Conservation (phyloP, 345 rosid species). For the Salix brachista region DNA sequence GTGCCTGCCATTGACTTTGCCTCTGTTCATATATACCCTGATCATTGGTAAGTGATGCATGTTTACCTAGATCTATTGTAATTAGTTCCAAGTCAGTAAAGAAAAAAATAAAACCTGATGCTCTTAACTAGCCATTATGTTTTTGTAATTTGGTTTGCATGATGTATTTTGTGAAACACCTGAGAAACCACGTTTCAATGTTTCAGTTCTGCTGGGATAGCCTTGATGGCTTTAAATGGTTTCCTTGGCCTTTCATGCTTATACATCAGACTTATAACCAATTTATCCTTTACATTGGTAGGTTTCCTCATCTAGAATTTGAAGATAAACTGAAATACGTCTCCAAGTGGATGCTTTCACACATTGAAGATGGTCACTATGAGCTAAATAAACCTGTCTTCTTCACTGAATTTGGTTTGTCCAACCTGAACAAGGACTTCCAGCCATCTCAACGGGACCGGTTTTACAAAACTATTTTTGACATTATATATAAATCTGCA, state of each 20-base stretch:
- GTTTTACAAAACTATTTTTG: slow-evolving; percentile 52
- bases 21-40: slow-evolving; percentile 92
- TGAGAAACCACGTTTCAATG: too few relatives aligned
- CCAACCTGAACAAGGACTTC: slow-evolving; percentile 68
- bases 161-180: too few relatives aligned
- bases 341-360: slow-evolving; percentile 81
- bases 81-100: not conserved
- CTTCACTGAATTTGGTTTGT: slow-evolving; percentile 82
- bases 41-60: slow-evolving; percentile 63
- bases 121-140: not conserved
- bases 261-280: not conserved
- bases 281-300: slow-evolving; percentile 22
- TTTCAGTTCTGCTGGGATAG: not conserved
- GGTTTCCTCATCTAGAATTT: slow-evolving; percentile 62
- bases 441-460: slow-evolving; percentile 52
- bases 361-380: slow-evolving; percentile 80
- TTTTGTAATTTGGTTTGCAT: too few relatives aligned
- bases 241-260: not conserved
- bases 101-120: too few relatives aligned
- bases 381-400: slow-evolving; percentile 75
- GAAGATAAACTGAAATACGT: slow-evolving; percentile 61
- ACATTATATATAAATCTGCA: slow-evolving; percentile 61
- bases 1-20: slow-evolving; percentile 62
- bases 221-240: not conserved
- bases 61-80: not conserved